phyloP scores from a whole-genome alignment of 108 stramenopile genomes.

The Asterionellopsis glacialis region DNA sequence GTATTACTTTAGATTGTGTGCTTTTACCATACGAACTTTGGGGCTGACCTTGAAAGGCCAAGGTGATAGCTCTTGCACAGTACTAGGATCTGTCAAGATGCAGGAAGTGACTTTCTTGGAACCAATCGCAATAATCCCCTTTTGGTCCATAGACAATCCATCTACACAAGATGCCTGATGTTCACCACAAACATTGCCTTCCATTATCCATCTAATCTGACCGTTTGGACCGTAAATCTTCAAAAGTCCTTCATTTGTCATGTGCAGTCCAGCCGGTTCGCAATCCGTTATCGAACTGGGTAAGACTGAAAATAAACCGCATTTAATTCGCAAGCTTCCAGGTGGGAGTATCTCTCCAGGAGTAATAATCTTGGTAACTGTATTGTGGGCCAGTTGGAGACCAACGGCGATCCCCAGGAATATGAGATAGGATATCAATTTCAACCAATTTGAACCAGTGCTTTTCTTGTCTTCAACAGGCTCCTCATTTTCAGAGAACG shows the following conservation, averaged over 20 bases:
- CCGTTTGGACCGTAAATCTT: slow-evolving; percentile 17
- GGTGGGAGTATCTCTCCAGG: slow-evolving; percentile 27
- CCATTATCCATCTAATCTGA: slow-evolving; percentile 22
- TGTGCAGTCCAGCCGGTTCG: slow-evolving; percentile 18
- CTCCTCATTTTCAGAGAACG: not conserved
- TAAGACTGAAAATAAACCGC: slow-evolving; percentile 28
- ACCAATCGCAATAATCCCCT: slow-evolving; percentile 30
- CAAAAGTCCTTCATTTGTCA: slow-evolving; percentile 27
- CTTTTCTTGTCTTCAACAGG: not conserved
- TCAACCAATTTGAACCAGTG: not conserved
- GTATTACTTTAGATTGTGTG: not conserved
- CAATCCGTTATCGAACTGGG: slow-evolving; percentile 10
- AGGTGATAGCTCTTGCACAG: not conserved
- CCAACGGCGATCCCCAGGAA: slow-evolving; percentile 14
- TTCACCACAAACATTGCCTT: slow-evolving; percentile 23
- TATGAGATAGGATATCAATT: slow-evolving; percentile 1
- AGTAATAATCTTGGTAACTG: slow-evolving; percentile 24
- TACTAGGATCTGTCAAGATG: not conserved
- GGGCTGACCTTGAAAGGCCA: slow-evolving; percentile 16
- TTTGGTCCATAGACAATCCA: slow-evolving; percentile 24
- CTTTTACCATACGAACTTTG: not conserved
- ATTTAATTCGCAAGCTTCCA: slow-evolving; percentile 27
- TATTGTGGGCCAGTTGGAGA: slow-evolving; percentile 17
- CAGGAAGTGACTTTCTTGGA: slow-evolving; percentile 14
- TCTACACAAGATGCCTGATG: slow-evolving; percentile 10